Evolutionary conservation across 176 grass and related monocot genomes (phyloP).

Genomic region (Carex pumila): DNA sequence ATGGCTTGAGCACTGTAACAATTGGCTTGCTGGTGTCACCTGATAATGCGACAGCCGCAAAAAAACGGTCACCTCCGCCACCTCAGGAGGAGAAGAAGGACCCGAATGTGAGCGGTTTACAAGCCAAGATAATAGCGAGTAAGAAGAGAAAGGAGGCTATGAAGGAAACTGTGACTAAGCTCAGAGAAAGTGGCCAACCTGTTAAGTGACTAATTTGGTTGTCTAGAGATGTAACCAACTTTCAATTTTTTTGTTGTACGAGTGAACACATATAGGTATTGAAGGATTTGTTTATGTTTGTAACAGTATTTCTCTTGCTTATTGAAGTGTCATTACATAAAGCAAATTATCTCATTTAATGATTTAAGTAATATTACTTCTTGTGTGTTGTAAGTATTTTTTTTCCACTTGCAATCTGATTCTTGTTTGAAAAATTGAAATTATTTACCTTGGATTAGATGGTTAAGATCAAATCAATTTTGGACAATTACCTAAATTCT

Average conservation of each 20-base stretch:
- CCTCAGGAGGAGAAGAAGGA: slow-evolving; percentile 38
- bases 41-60: slow-evolving; percentile 39
- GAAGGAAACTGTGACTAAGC: slow-evolving; percentile 68
- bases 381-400: background rate
- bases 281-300: background rate
- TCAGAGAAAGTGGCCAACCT: slow-evolving; percentile 65
- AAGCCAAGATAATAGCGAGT: slow-evolving; percentile 70
- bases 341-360: background rate
- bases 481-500: background rate
- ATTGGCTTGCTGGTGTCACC: slow-evolving; percentile 30
- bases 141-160: slow-evolving; percentile 87
- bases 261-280: background rate
- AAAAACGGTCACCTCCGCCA: slow-evolving; percentile 37
- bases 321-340: background rate
- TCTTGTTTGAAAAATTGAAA: background rate
- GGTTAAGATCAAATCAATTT: background rate
- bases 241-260: background rate
- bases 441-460: background rate
- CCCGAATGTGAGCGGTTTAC: slow-evolving; percentile 53
- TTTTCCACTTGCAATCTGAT: background rate
- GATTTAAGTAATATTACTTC: background rate
- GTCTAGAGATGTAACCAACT: background rate
- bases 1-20: slow-evolving; percentile 31
- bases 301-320: background rate
- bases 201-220: background rate